A percentile compares a stretch with the other conserved stretches of the same genome.
Evolutionary conservation across 2,329 filamentous ascomycete species (phyloP).

Genomic region (Penicillium sp.): DNA sequence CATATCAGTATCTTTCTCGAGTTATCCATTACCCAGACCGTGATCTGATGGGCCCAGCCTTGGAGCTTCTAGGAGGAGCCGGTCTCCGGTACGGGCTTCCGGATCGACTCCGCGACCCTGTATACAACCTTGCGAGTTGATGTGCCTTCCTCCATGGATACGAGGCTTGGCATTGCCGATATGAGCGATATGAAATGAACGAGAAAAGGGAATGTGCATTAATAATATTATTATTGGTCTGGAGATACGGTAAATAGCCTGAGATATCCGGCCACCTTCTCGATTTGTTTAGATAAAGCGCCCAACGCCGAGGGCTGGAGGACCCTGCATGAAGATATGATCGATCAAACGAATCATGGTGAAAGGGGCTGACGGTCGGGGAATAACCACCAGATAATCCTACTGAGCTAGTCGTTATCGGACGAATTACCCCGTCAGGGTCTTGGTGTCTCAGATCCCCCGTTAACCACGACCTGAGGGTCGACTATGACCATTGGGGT

Average conservation of each 20-base stretch:
- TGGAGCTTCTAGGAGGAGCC: background rate
- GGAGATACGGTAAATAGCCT: constrained; percentile 1
- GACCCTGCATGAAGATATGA: constrained; percentile 1
- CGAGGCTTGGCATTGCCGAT: background rate
- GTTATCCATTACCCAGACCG: background rate
- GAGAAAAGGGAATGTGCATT: background rate
- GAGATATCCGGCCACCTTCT: constrained; percentile 8
- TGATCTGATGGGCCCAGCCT: background rate
- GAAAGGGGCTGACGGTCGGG: background rate
- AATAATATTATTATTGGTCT: too few relatives aligned
- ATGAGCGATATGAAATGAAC: background rate
- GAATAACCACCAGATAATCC: background rate
- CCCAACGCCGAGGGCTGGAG: background rate
- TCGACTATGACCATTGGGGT: background rate
- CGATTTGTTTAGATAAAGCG: constrained; percentile 7
- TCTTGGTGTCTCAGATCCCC: constrained; percentile 5
- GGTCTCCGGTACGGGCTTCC: constrained; percentile 1
- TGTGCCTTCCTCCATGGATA: background rate
- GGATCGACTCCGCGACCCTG: background rate
- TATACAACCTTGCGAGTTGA: background rate
- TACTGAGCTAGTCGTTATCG: background rate
- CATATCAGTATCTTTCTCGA: background rate
- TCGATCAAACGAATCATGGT: background rate
- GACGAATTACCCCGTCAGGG: background rate
- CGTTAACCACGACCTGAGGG: background rate